A percentile compares a stretch with the other conserved stretches of the same genome.
Evolutionary conservation across 352 stramenopile species (phyloP).

Genomic region (Globisporangium barbulae): DNA sequence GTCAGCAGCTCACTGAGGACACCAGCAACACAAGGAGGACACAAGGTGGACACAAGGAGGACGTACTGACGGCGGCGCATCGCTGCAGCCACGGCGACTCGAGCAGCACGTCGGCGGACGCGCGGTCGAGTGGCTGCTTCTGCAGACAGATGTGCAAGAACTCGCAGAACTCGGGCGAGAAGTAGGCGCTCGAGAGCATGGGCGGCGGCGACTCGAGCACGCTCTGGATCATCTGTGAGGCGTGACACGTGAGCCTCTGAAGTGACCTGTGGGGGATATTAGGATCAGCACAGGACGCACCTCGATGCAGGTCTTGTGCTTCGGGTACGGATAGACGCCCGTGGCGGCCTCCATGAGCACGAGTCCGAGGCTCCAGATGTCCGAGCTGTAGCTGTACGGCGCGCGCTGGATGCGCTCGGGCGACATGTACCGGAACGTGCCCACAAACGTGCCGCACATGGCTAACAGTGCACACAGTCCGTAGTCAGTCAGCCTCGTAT

Average conservation of each 20-base stretch:
- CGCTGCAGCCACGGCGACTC: constrained; percentile 72
- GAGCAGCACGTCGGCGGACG: constrained; percentile 56
- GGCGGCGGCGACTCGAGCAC: constrained; percentile 69
- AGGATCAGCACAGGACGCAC: constrained; percentile 6
- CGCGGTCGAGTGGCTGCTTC: constrained; percentile 62
- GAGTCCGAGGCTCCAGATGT: constrained; percentile 93
- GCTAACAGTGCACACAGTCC: constrained; percentile 29
- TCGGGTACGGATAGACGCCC: constrained; percentile 87
- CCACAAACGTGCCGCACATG: constrained; percentile 93
- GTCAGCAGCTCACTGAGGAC: background rate
- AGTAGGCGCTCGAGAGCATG: constrained; percentile 60
- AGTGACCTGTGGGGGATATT: background rate
- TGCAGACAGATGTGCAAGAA: constrained; percentile 68
- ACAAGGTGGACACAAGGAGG: background rate
- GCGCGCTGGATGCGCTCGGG: constrained; percentile 88
- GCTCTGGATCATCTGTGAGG: constrained; percentile 60
- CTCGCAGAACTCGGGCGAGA: constrained; percentile 69
- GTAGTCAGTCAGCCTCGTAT: constrained; percentile 1
- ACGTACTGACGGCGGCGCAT: constrained; percentile 66
- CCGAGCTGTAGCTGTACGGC: constrained; percentile 88
- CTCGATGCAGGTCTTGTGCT: constrained; percentile 80
- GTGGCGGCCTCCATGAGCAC: constrained; percentile 90
- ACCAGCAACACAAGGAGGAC: background rate
- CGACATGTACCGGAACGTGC: constrained; percentile 93
- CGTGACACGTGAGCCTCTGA: background rate